phyloP scores from a whole-genome alignment of 2,329 filamentous ascomycete species.

The Ophiostoma novo-ulmi region DNA sequence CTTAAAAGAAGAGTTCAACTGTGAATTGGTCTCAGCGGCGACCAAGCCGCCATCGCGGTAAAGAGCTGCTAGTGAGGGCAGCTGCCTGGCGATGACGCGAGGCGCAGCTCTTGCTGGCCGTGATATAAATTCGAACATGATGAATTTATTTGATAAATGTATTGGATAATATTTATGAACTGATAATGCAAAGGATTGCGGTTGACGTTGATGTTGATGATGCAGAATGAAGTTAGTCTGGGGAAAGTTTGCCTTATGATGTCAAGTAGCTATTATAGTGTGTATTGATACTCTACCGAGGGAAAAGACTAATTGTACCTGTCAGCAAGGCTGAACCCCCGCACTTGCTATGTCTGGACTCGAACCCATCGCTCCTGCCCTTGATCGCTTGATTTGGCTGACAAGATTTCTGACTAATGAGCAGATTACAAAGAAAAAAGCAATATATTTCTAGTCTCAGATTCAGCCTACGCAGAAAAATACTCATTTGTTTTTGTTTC shows the following conservation, averaged over 20 bases:
- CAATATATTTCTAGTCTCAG: too few species aligned
- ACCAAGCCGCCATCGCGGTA: background rate
- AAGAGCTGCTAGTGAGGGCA: conserved; percentile 11
- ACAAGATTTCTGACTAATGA: background rate
- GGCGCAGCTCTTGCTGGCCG: background rate
- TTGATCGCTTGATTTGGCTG: background rate
- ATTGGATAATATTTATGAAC: background rate
- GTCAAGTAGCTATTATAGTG: background rate
- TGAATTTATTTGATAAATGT: background rate
- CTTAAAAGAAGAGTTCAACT: conserved; percentile 2
- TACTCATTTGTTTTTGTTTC: too few species aligned
- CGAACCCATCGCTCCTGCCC: background rate
- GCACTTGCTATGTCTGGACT: background rate
- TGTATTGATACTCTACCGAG: background rate
- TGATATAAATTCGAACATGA: background rate
- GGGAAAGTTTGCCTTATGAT: background rate
- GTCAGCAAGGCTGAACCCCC: background rate
- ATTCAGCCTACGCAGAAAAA: too few species aligned
- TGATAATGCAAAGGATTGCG: background rate
- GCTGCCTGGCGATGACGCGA: background rate
- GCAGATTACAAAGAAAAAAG: background rate
- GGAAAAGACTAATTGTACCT: background rate
- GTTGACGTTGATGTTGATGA: background rate
- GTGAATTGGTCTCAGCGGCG: background rate
- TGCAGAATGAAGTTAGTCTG: background rate